Evolutionary conservation across 768 basidiomycete species (phyloP).

Genomic region (Tremella yokohamensis): DNA sequence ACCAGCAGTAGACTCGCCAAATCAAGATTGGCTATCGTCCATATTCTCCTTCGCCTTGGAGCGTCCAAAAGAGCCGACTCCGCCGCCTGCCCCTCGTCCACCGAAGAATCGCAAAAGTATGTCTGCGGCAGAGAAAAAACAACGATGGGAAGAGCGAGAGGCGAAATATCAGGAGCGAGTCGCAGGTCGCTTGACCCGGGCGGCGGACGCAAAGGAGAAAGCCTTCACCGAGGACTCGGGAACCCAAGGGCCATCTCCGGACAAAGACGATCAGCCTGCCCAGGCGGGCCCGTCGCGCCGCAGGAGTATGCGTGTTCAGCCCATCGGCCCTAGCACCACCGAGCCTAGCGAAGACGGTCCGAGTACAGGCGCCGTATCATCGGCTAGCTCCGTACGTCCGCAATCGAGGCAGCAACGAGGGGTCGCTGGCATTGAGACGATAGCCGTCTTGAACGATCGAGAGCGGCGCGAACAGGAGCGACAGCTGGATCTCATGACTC

Average conservation of each 20-base stretch:
- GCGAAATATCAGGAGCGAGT: slow-evolving; percentile 20
- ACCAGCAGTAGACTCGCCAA: slow-evolving; percentile 56
- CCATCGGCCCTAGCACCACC: not conserved
- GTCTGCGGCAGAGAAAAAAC: slow-evolving; percentile 17
- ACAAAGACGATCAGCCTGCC: slow-evolving; percentile 2
- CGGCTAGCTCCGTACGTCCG: slow-evolving; percentile 7
- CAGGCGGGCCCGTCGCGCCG: not conserved
- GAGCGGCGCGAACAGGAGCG: slow-evolving; percentile 39
- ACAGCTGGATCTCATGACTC: slow-evolving; percentile 57
- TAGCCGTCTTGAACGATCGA: slow-evolving; percentile 34
- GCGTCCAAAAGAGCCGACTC: slow-evolving; percentile 61
- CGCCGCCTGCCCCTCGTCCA: slow-evolving; percentile 53
- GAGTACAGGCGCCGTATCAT: not conserved
- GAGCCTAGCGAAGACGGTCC: slow-evolving; percentile 1
- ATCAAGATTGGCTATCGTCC: slow-evolving; percentile 60
- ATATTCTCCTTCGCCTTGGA: slow-evolving; percentile 69
- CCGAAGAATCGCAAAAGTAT: slow-evolving; percentile 14
- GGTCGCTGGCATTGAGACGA: slow-evolving; percentile 36
- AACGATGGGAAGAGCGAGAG: slow-evolving; percentile 27
- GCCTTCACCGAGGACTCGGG: slow-evolving; percentile 41
- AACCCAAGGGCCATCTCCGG: slow-evolving; percentile 7
- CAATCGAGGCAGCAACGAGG: slow-evolving; percentile 25
- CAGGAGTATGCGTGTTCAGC: not conserved
- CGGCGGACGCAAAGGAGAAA: slow-evolving; percentile 18
- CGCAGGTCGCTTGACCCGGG: slow-evolving; percentile 25